Evolutionary conservation across 2,329 filamentous ascomycete species (phyloP).

Genomic region (Fusarium penzigii): DNA sequence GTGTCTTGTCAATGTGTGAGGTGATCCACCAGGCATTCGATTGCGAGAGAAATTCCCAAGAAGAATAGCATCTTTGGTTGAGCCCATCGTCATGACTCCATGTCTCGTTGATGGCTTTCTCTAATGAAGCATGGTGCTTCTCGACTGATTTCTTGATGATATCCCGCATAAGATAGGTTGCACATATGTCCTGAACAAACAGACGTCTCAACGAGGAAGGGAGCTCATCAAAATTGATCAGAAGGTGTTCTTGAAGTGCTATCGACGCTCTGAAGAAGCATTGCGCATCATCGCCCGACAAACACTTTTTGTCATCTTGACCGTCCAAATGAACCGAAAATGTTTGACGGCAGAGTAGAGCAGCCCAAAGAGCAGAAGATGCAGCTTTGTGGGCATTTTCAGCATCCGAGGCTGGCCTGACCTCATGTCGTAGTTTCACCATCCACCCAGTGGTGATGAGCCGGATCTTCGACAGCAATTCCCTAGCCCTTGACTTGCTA

Average conservation of each 20-base stretch:
- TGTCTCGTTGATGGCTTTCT: constrained; percentile 16
- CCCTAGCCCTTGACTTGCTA: constrained; percentile 19
- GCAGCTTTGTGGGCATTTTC: constrained; percentile 35
- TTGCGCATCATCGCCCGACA: constrained; percentile 5
- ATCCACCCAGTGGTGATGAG: constrained; percentile 52
- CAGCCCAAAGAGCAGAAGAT: constrained; percentile 52
- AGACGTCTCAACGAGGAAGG: constrained; percentile 4
- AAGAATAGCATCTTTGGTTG: not conserved
- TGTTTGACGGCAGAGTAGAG: constrained; percentile 54
- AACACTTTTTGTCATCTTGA: not conserved
- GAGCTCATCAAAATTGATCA: constrained; percentile 14
- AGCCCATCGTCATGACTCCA: constrained; percentile 1
- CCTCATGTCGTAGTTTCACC: constrained; percentile 44
- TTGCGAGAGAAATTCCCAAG: constrained; percentile 2
- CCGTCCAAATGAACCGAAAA: constrained; percentile 23
- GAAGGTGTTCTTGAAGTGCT: constrained; percentile 29
- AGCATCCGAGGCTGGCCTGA: constrained; percentile 38
- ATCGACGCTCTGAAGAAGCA: constrained; percentile 28
- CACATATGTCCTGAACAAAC: constrained; percentile 23
- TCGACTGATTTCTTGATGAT: constrained; percentile 7
- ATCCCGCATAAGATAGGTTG: constrained; percentile 3
- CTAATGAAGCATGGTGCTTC: constrained; percentile 18
- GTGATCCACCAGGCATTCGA: constrained; percentile 6
- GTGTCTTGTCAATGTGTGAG: not conserved
- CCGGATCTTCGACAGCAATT: constrained; percentile 44